Base-by-base conservation (phyloP, 805 yeast genomes). In the baker's yeast (Saccharomyces cerevisiae) region DNA sequence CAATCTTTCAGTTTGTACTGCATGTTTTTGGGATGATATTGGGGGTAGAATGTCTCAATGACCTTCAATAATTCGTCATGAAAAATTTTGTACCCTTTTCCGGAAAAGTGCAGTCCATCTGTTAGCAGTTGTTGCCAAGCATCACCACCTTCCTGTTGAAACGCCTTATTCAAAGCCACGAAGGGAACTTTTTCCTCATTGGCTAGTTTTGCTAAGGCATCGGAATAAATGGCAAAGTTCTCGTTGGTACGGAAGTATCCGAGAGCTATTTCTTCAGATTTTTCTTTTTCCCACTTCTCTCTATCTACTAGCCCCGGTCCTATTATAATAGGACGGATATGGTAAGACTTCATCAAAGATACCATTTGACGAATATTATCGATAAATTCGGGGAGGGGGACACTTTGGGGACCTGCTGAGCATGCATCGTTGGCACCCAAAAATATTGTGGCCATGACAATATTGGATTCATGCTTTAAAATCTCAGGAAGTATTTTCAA, bases 401-500 rank as follows among this genome's bases (percentile, higher is more conserved):
- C 88, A 24, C 70, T 70, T 58, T 79, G 82, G 3, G 65, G 62
- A 3, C 77, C 77, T 0, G 65, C 73, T 8, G 71, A 58, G 2
- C 79, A 76, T 0, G 85, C 76, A 67, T 90, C 97, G 64, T 90
- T 90, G 13, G 96, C 79, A 3, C 97, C 97, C 61, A 88, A 82
- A 65, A 86, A 89, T 1, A 89, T 71, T 10, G 83, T 80, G 55
- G 82, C 73, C 10, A 76, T 58, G 2, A 58, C 69, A 51, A 81
- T 70, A 5, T 61, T 72, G 49, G 79, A 69, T 57, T 83, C 87
- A 3, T 68, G 62, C 24, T 76, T 72, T 32, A 89, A 68, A 11
- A 85, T 70, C 46, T 73, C 69, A n/a, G 80, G 79, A 4, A 79
- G 61, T 4, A 87, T 60, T 49, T 74, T 69, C 9, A 73, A 62